A percentile compares a stretch with the other conserved stretches of the same genome.
Conservation (phyloP, 106 monocot genomes). For the Narthecium ossifragum region DNA sequence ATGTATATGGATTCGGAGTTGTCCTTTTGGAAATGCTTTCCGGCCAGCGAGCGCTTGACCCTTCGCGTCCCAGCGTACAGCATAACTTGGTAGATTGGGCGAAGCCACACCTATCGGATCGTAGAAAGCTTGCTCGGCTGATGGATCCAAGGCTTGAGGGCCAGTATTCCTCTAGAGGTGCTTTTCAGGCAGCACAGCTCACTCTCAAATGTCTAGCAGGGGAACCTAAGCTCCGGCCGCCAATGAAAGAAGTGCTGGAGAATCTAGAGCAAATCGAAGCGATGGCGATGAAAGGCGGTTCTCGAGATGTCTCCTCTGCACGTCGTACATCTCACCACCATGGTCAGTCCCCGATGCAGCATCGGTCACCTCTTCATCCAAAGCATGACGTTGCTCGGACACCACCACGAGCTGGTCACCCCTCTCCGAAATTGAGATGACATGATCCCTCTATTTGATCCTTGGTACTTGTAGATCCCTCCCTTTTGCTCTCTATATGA, state of each 20-base stretch:
- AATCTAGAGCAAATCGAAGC: conserved; percentile 28
- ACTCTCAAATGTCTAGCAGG: conserved; percentile 27
- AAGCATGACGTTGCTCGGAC: not conserved
- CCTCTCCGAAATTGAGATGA: conserved; percentile 5
- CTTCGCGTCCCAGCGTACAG: conserved; percentile 24
- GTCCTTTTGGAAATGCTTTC: conserved; percentile 41
- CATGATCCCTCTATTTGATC: not conserved
- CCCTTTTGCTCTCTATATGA: not conserved
- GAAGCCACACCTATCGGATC: conserved; percentile 27
- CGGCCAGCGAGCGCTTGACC: conserved; percentile 33
- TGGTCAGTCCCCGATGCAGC: conserved; percentile 4
- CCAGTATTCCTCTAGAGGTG: conserved; percentile 35
- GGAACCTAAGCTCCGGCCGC: conserved; percentile 34
- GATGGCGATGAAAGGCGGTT: conserved; percentile 15
- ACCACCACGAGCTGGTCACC: not conserved
- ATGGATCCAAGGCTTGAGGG: conserved; percentile 44
- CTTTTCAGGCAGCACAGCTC: conserved; percentile 29
- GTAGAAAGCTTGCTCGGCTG: conserved; percentile 23
- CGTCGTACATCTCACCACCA: not conserved
- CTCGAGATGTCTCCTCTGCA: not conserved
- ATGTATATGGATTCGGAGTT: conserved; percentile 42
- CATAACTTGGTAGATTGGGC: conserved; percentile 40
- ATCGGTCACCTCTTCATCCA: conserved; percentile 2
- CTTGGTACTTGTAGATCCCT: not conserved
- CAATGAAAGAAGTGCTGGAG: conserved; percentile 42